These are phyloP conservation scores for Tilletia indica DNA, from an alignment of 1,284 basidiomycete genomes.

Conservation along the genomic window DNA sequence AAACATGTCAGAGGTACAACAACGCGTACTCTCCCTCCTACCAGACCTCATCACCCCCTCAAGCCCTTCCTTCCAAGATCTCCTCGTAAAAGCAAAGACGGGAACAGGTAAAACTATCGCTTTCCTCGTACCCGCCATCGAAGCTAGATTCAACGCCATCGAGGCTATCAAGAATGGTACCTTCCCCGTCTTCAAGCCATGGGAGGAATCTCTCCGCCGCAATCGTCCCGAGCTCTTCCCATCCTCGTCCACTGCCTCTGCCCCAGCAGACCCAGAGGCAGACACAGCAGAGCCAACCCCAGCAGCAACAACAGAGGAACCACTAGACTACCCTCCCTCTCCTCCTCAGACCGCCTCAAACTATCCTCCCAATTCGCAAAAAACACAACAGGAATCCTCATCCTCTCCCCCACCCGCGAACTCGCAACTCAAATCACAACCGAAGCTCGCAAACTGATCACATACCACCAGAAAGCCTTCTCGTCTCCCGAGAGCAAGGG, in stretches of 20 bases:
- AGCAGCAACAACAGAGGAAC: background rate
- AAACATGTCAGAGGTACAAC: conserved; percentile 81
- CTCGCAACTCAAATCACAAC: conserved; percentile 88
- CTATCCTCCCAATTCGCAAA: conserved; percentile 37
- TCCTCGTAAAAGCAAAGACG: conserved; percentile 55
- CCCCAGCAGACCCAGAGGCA: conserved; percentile 27
- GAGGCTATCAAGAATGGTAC: conserved; percentile 34
- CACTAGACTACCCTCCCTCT: conserved; percentile 1
- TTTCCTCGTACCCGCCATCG: conserved; percentile 54
- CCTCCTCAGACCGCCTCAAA: conserved; percentile 29
- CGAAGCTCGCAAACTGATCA: conserved; percentile 72
- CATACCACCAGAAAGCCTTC: conserved; percentile 60
- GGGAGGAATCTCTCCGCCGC: conserved; percentile 35
- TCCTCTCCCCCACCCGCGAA: conserved; percentile 92
- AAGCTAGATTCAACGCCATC: conserved; percentile 50
- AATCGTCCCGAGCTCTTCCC: conserved; percentile 48
- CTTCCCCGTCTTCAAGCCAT: conserved; percentile 28
- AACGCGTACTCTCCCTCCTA: conserved; percentile 67
- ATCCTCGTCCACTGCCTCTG: too few relatives aligned
- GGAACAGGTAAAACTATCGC: conserved; percentile 56
- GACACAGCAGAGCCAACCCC: background rate
- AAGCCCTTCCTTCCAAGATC: conserved; percentile 34
- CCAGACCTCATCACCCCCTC: conserved; percentile 57
- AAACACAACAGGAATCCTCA: conserved; percentile 68
- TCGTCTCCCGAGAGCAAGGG: background rate